phyloP scores from a whole-genome alignment of 441 rosid genomes.

The Hypseocharis bilobata region DNA sequence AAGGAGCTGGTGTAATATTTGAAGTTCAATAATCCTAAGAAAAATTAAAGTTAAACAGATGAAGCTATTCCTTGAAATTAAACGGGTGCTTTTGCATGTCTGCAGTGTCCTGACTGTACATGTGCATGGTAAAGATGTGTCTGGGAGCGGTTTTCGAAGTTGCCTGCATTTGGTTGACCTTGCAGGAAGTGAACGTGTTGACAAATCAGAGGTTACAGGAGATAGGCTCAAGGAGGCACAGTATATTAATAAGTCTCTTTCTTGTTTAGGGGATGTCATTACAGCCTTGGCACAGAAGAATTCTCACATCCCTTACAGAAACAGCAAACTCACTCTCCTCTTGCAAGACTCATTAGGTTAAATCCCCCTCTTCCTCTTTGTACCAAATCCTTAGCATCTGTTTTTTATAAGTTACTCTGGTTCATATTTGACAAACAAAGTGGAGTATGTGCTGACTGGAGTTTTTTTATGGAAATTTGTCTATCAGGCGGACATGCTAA shows the following conservation, averaged over 20 bases:
- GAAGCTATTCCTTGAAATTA: slow-evolving; percentile 14
- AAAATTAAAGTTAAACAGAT: background rate
- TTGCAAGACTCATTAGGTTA: slow-evolving; percentile 87
- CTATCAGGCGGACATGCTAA: slow-evolving; percentile 77
- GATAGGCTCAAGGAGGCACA: slow-evolving; percentile 84
- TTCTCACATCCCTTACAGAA: slow-evolving; percentile 78
- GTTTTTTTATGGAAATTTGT: slow-evolving; percentile 6
- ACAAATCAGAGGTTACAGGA: slow-evolving; percentile 86
- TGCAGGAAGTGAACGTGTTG: slow-evolving; percentile 91
- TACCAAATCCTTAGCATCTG: background rate
- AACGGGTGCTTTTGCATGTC: slow-evolving; percentile 16
- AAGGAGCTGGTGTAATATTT: slow-evolving; percentile 10
- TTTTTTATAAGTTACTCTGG: background rate
- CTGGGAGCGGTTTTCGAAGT: slow-evolving; percentile 59
- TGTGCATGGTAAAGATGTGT: slow-evolving; percentile 61
- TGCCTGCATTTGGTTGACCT: slow-evolving; percentile 92
- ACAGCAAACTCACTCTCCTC: slow-evolving; percentile 92
- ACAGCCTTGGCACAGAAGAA: slow-evolving; percentile 77
- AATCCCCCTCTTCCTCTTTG: background rate
- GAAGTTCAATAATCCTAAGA: background rate
- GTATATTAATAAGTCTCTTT: slow-evolving; percentile 76
- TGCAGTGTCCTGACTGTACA: slow-evolving; percentile 73
- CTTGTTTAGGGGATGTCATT: slow-evolving; percentile 88
- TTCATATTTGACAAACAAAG: background rate
- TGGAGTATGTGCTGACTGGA: background rate